Base-by-base conservation (phyloP, 768 basidiomycete genomes). In the Boletellus emodensis region DNA sequence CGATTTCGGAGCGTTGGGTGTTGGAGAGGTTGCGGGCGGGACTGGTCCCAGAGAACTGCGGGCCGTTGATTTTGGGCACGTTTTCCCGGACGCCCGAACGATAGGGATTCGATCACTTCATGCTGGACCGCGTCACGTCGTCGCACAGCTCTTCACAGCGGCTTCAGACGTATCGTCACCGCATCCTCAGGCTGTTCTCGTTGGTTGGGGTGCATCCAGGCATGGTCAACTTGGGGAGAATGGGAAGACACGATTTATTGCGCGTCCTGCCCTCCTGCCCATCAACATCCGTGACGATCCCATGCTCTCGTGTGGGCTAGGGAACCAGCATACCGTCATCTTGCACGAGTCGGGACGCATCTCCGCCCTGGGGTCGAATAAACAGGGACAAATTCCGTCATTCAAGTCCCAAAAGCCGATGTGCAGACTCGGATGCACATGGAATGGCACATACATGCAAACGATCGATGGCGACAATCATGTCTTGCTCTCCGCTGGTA, bases 161-260 rank as follows among this genome's bases (percentile, higher is more conserved):
- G 40, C 58, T 20, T 44, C 48, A 2, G 62, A 69, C 44, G 60
- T 61, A 18, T 49, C 54, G 17, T 40, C 54, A 5, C 45, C 48
- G 2, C 17, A 30, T 13, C 17, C 34, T 15, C 66, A 61, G 44
- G 55, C 68, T 40, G 24, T 77, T 12, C 73, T 85, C 6, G 58
- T 76, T 12, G 94, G 93, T 7, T 97, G 94, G 94, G 94, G 94
- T 6, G 73, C 83, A 2, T 78, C 82, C 13, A 74, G 94, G 30
- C 91, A 94, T 60, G 91, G 92, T 4, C 93, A 97, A 62, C 78
- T 98, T 2, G 89, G 87, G 4, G 54, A 64, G 22, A 50, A 65
- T 15, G 34, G 30, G 12, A 48, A 48, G 11, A 36, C 12, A 12
- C 59, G 61, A 9, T 51, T 35, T 33, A 30, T 52, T 6, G 40